Conservation (phyloP, 768 basidiomycete species). For the Porpolomopsis calyptriformis region DNA sequence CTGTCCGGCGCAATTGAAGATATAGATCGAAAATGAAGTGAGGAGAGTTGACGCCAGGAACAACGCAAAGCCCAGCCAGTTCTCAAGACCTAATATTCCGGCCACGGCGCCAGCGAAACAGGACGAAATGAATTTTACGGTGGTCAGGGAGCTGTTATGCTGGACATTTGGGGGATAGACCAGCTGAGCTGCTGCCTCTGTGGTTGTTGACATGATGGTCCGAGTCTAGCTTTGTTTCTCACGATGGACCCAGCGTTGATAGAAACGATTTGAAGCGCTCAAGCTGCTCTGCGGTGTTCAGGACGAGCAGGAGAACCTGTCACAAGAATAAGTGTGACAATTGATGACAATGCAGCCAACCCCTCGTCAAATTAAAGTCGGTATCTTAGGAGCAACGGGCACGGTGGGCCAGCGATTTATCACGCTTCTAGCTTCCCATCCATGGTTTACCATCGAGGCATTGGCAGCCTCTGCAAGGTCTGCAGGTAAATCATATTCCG, state of each 20-base stretch:
- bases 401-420: constrained; percentile 97
- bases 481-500: constrained; percentile 69
- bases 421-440: constrained; percentile 74
- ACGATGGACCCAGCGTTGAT: not conserved
- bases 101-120: constrained; percentile 83
- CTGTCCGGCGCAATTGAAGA: constrained; percentile 60
- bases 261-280: not conserved
- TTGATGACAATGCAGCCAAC: too few relatives aligned
- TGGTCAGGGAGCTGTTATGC: constrained; percentile 49
- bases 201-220: constrained; percentile 34
- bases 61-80: constrained; percentile 71
- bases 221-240: not conserved
- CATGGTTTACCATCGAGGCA: constrained; percentile 79
- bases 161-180: constrained; percentile 59
- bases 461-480: constrained; percentile 86
- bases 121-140: constrained; percentile 70
- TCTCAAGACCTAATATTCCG: constrained; percentile 82
- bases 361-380: constrained; percentile 36
- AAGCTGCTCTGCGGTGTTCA: too few relatives aligned
- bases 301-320: too few relatives aligned
- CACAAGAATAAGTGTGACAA: too few relatives aligned
- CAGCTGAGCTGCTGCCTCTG: constrained; percentile 45
- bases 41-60: constrained; percentile 60
- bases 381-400: constrained; percentile 81
- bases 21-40: constrained; percentile 53